Base-by-base conservation (phyloP, 2,329 filamentous ascomycete species). In the Basipetospora sp. region DNA sequence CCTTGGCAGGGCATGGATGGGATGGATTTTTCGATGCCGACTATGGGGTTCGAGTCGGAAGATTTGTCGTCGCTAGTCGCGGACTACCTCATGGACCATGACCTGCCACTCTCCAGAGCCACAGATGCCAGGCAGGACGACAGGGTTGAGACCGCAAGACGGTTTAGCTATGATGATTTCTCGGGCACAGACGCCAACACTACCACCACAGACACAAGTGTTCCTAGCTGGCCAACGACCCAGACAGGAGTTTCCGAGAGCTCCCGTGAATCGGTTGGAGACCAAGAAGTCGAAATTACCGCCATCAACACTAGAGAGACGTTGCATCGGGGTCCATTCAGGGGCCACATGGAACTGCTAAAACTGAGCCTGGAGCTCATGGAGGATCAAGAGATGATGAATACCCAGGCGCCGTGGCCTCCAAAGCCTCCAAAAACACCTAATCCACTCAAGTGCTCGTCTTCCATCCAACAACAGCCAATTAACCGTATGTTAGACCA, bases 401-500 rank as follows among this genome's bases (percentile, higher is more conserved):
- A 28, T 18, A 11, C 18, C 13, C 20, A 36, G 34, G 34, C 34
- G 5, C 34, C 34, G 20, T 36, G 34, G 34, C 34, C 34, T 28
- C 34, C 34, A 9, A 36, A 27, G 18, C 34, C 34, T 15, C 34
- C 34, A 11, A 27, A 27, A 17, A 36, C 34, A 20, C 34, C 34
- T 15, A 36, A 36, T 25, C 34, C 34, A 13, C 22, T 36, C 14
- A 27, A 17, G 22, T 36, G 34, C 18, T 36, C 34, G 13, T 36
- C 34, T n/a, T 36, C 34, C 8, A 28, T 36, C 22, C 34, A 36
- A 15, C 34, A 36, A 9, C 34, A 36, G n/a, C 34, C 34, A 9
- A 25, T 36, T 27, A 36, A 36, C 22, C 34, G 34, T 25, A 36
- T 36, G 34, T n/a, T 36, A 17, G 34, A 36, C 17, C 34, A 36